Conservation (phyloP, 805 yeast species). For the Saccharomycopsis synnaedendra region DNA sequence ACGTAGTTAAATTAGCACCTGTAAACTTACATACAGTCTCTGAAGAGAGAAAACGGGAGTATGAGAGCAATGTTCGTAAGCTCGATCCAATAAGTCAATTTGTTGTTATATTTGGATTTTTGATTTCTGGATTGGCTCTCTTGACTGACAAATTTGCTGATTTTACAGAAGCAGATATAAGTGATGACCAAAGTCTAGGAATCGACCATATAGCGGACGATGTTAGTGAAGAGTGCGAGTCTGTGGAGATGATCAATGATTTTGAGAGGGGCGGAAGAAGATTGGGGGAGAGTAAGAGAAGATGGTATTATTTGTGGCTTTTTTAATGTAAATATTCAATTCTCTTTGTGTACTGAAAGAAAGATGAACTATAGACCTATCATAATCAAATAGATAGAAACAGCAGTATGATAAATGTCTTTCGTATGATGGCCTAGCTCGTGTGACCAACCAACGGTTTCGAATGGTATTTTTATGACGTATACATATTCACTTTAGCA, state of each 20-base stretch:
- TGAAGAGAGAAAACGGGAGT: slow-evolving; percentile 30
- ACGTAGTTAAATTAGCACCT: slow-evolving; percentile 26
- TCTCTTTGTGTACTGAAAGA: too few species aligned
- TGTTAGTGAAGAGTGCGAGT: slow-evolving; percentile 1
- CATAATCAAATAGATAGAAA: too few species aligned
- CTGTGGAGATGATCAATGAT: slow-evolving; percentile 2
- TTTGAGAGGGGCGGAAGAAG: not conserved
- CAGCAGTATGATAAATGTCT: too few species aligned
- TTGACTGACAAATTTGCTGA: slow-evolving; percentile 37
- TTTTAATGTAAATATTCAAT: not conserved
- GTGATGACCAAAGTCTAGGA: too few species aligned
- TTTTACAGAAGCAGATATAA: not conserved
- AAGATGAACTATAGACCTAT: too few species aligned
- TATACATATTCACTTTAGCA: too few species aligned
- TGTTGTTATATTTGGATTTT: slow-evolving; percentile 36
- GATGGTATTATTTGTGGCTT: slow-evolving; percentile 13
- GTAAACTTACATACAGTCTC: slow-evolving; percentile 33
- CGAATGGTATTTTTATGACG: too few species aligned
- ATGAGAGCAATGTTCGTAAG: slow-evolving; percentile 34
- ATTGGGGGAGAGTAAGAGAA: not conserved
- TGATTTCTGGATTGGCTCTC: slow-evolving; percentile 40
- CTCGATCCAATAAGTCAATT: slow-evolving; percentile 49
- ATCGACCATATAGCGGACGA: not conserved
- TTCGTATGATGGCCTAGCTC: too few species aligned
- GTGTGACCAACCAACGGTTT: too few species aligned